Base-by-base conservation (phyloP, 31 red algal species). In the Pterothamnion heteromorphum region DNA sequence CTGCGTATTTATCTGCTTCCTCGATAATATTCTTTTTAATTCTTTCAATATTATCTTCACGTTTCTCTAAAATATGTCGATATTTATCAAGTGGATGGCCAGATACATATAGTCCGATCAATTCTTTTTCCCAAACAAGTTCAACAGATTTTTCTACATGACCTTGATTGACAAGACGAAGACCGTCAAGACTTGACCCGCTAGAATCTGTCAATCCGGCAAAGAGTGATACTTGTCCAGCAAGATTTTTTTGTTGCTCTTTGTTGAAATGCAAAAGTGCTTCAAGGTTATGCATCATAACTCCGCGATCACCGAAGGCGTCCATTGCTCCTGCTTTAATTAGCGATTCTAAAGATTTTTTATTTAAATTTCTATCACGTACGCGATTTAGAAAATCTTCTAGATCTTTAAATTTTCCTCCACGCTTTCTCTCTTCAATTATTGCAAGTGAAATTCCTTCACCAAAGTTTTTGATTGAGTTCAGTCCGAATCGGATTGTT, bases 381-480 rank as follows among this genome's bases (percentile, higher is more conserved):
- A 32, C 72, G 30, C 38, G 38, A 41, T 41, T 41, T 41, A 41
- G 38, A 38, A 96, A 44, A 57, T 95, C 95, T 36, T 64, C 44
- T n/a, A 95, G 44, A 5, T 32, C 74, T 3, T 35, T 34, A 44
- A 92, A 96, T 71, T 89, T 89, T 35, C 93, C 90, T 32, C 74
- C 38, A 90, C 30, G 21, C 28, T 57, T 74, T 39, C 94, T 78
- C 88, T 95, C 94, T 24, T 95, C 93, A 1, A 94, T 35, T 37
- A 95, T 96, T 23, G 72, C 51, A 36, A 71, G 20, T n/a, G 90
- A 80, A 20, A 80, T 57, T 35, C 81, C 64, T n/a, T 88, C 82
- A 28, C 93, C 90, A 24, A 96, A 72, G 28, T 74, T 90, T 41
- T 95, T 95, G 26, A 96, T 43, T 36, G 94, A 88, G 2, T 38